Conservation (phyloP, 306 rosid species). For the Parietaria judaica region DNA sequence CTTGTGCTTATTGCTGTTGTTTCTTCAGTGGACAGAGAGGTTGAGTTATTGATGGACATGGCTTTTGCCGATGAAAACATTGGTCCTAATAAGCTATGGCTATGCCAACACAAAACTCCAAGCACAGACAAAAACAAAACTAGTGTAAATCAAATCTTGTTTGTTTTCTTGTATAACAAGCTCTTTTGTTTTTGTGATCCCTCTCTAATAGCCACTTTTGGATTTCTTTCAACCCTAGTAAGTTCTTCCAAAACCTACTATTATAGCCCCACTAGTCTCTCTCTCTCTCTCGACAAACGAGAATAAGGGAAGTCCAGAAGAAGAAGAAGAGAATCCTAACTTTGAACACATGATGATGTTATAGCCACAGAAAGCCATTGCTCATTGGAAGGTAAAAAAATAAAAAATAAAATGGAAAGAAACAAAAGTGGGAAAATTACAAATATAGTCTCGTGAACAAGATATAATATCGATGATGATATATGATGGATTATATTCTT, state of each 20-base stretch:
- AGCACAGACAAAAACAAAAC: constrained; percentile 25
- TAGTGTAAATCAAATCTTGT: background rate
- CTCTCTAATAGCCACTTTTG: too few relatives aligned
- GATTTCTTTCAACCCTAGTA: too few relatives aligned
- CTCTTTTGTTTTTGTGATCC: background rate
- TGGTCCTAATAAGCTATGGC: background rate
- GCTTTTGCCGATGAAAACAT: constrained; percentile 49
- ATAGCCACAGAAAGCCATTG: constrained; percentile 40
- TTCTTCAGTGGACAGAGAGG: constrained; percentile 55
- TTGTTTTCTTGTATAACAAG: background rate
- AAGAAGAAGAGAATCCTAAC: constrained; percentile 24
- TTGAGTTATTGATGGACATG: constrained; percentile 50
- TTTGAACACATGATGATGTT: constrained; percentile 35
- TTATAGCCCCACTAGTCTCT: background rate
- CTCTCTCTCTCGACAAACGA: constrained; percentile 8
- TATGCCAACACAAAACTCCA: constrained; percentile 35
- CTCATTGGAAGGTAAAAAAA: constrained; percentile 20
- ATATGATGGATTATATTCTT: constrained; percentile 45
- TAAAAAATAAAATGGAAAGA: background rate
- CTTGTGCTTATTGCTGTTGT: constrained; percentile 36
- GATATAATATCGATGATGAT: constrained; percentile 28
- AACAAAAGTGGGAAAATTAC: background rate
- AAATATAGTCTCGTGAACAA: constrained; percentile 35
- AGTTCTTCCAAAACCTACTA: background rate
- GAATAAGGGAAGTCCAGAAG: constrained; percentile 14